A percentile compares a stretch with the other conserved stretches of the same genome.
Conservation (phyloP, 805 yeast species). For the Candida corydali region DNA sequence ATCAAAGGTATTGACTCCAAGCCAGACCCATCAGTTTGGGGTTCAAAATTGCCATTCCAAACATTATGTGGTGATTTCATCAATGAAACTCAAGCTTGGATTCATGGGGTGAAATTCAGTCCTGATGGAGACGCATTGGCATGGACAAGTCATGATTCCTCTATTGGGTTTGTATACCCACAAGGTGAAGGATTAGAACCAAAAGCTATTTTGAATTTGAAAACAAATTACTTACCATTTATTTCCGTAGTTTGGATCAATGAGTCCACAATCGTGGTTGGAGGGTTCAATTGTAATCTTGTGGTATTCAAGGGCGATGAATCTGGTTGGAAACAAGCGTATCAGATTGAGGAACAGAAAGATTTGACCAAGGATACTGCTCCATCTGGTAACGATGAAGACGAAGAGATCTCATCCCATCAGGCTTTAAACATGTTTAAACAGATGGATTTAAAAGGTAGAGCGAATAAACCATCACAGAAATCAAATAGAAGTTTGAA, state of each 20-base stretch:
- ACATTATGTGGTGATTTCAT: conserved; percentile 80
- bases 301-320: conserved; percentile 73
- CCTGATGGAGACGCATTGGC: conserved; percentile 77
- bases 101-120: conserved; percentile 84
- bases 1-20: conserved; percentile 84
- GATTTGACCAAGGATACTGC: conserved; percentile 45
- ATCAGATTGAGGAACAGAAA: conserved; percentile 50
- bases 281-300: conserved; percentile 92
- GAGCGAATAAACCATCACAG: conserved; percentile 44
- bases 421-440: conserved; percentile 89
- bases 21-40: conserved; percentile 86
- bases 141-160: conserved; percentile 81
- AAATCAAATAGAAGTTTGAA: conserved; percentile 38
- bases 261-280: conserved; percentile 70
- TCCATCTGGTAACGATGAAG: conserved; percentile 30
- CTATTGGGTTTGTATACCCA: conserved; percentile 78
- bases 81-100: conserved; percentile 76
- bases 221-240: conserved; percentile 76
- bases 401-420: conserved; percentile 60
- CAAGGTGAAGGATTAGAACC: conserved; percentile 64
- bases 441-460: conserved; percentile 93
- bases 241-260: conserved; percentile 66
- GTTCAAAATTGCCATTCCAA: conserved; percentile 90
- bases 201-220: conserved; percentile 50
- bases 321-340: conserved; percentile 57